phyloP scores from a whole-genome alignment of 495 filamentous ascomycete genomes.

The Aspergillus cristatus region DNA sequence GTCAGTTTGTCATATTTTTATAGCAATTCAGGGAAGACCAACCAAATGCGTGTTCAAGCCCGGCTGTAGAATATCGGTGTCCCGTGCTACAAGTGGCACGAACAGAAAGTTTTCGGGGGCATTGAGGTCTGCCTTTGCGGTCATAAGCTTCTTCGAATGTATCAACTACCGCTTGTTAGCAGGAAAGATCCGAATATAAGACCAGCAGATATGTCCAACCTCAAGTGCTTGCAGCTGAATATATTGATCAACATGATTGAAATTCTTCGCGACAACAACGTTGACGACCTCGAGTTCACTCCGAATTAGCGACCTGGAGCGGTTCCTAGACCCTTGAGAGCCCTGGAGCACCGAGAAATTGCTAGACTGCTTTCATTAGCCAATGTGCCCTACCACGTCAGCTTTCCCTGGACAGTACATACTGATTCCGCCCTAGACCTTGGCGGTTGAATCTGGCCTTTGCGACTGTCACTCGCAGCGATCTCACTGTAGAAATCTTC shows the following conservation, averaged over 20 bases:
- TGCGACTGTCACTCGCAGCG: constrained; percentile 31
- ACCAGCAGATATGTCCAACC: constrained; percentile 21
- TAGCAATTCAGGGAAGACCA: too few relatives aligned
- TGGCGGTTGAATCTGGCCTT: constrained; percentile 7
- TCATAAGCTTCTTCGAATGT: constrained; percentile 67
- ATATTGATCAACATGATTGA: constrained; percentile 56
- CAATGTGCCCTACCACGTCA: neutral
- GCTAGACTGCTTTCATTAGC: constrained; percentile 14
- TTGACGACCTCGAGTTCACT: constrained; percentile 50
- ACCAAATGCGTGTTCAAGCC: constrained; percentile 42
- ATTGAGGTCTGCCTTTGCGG: constrained; percentile 56
- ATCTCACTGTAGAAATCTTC: constrained; percentile 72
- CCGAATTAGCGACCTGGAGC: constrained; percentile 11
- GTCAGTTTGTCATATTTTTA: too few relatives aligned
- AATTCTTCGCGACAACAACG: constrained; percentile 70
- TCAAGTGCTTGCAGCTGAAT: constrained; percentile 86
- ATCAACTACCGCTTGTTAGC: constrained; percentile 51
- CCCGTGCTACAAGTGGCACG: constrained; percentile 53
- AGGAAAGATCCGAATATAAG: neutral
- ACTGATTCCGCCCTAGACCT: constrained; percentile 12
- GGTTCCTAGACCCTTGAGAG: constrained; percentile 8
- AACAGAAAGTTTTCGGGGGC: constrained; percentile 78
- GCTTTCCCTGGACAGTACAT: constrained; percentile 1
- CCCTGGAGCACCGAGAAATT: constrained; percentile 14
- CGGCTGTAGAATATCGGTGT: constrained; percentile 17